Evolutionary conservation across 176 grass and related monocot genomes (phyloP).

Genomic region (Carex scoparia): DNA sequence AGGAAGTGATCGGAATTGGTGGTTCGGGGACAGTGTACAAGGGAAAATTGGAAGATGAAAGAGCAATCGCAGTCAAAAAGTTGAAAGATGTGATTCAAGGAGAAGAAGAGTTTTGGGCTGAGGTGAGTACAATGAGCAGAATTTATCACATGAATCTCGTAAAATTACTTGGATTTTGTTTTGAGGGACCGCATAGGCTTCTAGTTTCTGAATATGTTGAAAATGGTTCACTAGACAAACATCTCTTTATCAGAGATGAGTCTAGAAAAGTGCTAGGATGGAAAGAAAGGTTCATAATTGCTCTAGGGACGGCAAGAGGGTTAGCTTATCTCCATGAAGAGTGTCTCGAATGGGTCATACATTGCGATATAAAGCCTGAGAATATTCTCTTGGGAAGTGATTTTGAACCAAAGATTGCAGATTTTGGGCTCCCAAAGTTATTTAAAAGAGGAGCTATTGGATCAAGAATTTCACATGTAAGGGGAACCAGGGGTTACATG

Average conservation of each 20-base stretch:
- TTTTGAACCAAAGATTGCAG: constrained; percentile 36
- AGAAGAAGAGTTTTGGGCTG: constrained; percentile 26
- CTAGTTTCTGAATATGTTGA: constrained; percentile 28
- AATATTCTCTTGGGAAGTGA: constrained; percentile 30
- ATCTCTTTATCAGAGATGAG: neutral
- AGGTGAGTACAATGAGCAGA: constrained; percentile 21
- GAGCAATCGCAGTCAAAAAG: constrained; percentile 24
- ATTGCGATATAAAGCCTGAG: constrained; percentile 35
- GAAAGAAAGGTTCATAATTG: constrained; percentile 30
- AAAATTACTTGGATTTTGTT: constrained; percentile 31
- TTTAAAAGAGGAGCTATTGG: constrained; percentile 10
- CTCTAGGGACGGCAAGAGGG: constrained; percentile 17
- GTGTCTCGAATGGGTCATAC: constrained; percentile 32
- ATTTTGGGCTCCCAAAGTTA: constrained; percentile 26
- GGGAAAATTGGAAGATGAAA: constrained; percentile 19
- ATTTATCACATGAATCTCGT: constrained; percentile 37
- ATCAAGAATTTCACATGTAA: constrained; percentile 11
- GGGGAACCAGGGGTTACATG: constrained; percentile 32
- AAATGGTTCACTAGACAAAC: constrained; percentile 31
- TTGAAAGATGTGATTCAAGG: constrained; percentile 22
- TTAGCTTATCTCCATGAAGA: constrained; percentile 33
- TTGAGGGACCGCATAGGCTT: constrained; percentile 12
- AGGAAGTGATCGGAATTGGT: constrained; percentile 15
- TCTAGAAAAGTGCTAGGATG: constrained; percentile 7
- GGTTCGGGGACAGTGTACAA: constrained; percentile 26